These are phyloP conservation scores for Allomyces macrogynus DNA, from an alignment of 192 early-diverging fungal species.

Conservation along the genomic window DNA sequence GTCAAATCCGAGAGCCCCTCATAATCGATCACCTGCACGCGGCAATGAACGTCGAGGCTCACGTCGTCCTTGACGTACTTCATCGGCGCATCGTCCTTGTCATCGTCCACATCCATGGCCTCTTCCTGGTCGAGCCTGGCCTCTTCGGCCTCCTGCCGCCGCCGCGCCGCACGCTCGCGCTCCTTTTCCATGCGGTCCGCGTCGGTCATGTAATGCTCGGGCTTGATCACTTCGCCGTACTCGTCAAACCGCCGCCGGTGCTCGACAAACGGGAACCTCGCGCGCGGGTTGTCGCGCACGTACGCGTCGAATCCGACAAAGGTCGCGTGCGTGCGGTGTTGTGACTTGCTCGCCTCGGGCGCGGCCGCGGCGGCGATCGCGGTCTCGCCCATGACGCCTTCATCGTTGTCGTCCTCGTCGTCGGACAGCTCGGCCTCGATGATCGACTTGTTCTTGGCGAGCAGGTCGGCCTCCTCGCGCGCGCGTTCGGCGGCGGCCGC, in stretches of 20 bases:
- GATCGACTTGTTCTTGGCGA: slow-evolving; percentile 40
- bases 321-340: too few species aligned
- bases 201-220: slow-evolving; percentile 24
- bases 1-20: slow-evolving; percentile 78
- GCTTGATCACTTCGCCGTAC: slow-evolving; percentile 68
- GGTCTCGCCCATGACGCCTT: slow-evolving; percentile 28
- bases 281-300: background rate
- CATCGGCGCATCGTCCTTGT: slow-evolving; percentile 32
- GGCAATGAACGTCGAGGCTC: slow-evolving; percentile 43
- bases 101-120: slow-evolving; percentile 9
- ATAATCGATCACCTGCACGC: slow-evolving; percentile 67
- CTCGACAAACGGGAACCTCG: slow-evolving; percentile 71
- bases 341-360: background rate
- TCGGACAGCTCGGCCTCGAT: slow-evolving; percentile 26
- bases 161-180: slow-evolving; percentile 7
- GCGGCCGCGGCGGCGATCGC: background rate
- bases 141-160: slow-evolving; percentile 16
- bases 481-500: slow-evolving; percentile 44
- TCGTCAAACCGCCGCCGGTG: slow-evolving; percentile 70
- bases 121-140: slow-evolving; percentile 15
- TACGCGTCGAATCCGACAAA: slow-evolving; percentile 8
- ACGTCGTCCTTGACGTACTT: slow-evolving; percentile 49
- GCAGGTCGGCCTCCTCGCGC: slow-evolving; percentile 28
- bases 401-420: slow-evolving; percentile 44
- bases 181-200: slow-evolving; percentile 4